Percentiles rank a stretch among this genome's conserved stretches.
Evolutionary conservation across 192 early-diverging fungal genomes (phyloP).

Genomic region (Nowakowskiella sp.): DNA sequence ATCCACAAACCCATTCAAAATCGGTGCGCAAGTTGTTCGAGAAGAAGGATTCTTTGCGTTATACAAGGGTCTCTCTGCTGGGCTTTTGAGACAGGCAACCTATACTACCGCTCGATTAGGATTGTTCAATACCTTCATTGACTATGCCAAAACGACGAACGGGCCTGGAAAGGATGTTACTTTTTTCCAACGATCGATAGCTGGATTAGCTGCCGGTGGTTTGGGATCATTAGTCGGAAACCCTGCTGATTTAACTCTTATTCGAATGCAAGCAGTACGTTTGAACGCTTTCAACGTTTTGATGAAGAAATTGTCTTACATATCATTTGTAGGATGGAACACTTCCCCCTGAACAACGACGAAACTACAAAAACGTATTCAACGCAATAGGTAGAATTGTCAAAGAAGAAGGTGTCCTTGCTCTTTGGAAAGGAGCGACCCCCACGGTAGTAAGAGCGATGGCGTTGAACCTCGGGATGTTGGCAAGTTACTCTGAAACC

Average conservation of each 20-base stretch:
- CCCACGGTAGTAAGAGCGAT: slow-evolving; percentile 45
- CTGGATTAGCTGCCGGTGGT: slow-evolving; percentile 40
- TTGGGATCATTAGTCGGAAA: slow-evolving; percentile 37
- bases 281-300: background rate
- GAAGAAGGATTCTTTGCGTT: slow-evolving; percentile 19
- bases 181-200: slow-evolving; percentile 29
- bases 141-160: slow-evolving; percentile 20
- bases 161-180: slow-evolving; percentile 20
- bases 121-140: slow-evolving; percentile 44
- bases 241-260: slow-evolving; percentile 33
- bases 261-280: slow-evolving; percentile 31
- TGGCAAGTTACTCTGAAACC: slow-evolving; percentile 35
- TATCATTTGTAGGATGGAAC: slow-evolving; percentile 29
- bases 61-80: slow-evolving; percentile 41
- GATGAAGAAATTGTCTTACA: background rate
- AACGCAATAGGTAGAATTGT: slow-evolving; percentile 33
- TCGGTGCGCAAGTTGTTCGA: slow-evolving; percentile 23
- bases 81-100: slow-evolving; percentile 45
- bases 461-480: slow-evolving; percentile 46
- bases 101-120: slow-evolving; percentile 48
- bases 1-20: slow-evolving; percentile 19
- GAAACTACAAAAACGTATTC: slow-evolving; percentile 36
- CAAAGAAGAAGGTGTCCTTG: slow-evolving; percentile 33
- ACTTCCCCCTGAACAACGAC: slow-evolving; percentile 28
- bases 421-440: slow-evolving; percentile 34